These are phyloP conservation scores for Thamnidium elegans DNA, from an alignment of 192 early-diverging fungal genomes.

Conservation along the genomic window DNA sequence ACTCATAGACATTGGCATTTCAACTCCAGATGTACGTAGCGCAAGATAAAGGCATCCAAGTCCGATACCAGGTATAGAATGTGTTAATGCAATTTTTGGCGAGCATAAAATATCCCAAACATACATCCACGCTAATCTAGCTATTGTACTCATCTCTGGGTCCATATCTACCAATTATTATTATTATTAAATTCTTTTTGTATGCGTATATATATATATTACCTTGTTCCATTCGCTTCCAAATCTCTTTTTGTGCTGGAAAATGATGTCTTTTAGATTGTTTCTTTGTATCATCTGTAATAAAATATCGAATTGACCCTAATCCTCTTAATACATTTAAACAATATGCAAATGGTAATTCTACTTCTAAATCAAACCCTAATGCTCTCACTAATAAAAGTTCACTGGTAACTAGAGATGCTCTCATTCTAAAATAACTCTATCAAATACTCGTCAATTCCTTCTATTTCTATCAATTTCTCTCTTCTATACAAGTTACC, in stretches of 20 bases:
- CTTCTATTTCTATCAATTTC: too few species aligned
- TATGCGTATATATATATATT: too few species aligned
- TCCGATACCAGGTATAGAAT: conserved; percentile 25
- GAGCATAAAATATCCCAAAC: conserved; percentile 37
- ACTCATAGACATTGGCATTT: conserved; percentile 27
- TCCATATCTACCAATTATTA: conserved; percentile 31
- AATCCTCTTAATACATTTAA: conserved; percentile 50
- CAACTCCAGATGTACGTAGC: conserved; percentile 18
- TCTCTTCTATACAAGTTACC: too few species aligned
- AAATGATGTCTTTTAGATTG: background rate
- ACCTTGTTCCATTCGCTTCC: conserved; percentile 24
- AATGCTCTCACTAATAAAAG: conserved; percentile 47
- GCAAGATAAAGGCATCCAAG: conserved; percentile 38
- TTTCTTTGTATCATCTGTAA: conserved; percentile 3
- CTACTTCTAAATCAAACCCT: conserved; percentile 49
- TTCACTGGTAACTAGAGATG: conserved; percentile 49
- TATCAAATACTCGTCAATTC: too few species aligned
- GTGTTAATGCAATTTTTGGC: conserved; percentile 26
- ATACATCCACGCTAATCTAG: conserved; percentile 33
- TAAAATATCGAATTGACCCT: conserved; percentile 37
- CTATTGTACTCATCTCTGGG: conserved; percentile 28
- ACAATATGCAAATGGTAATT: conserved; percentile 47
- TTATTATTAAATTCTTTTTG: too few species aligned
- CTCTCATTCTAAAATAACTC: conserved; percentile 47
- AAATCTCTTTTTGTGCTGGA: conserved; percentile 23